phyloP scores from a whole-genome alignment of 2,329 filamentous ascomycete genomes.

The Xylariaceae sp. region DNA sequence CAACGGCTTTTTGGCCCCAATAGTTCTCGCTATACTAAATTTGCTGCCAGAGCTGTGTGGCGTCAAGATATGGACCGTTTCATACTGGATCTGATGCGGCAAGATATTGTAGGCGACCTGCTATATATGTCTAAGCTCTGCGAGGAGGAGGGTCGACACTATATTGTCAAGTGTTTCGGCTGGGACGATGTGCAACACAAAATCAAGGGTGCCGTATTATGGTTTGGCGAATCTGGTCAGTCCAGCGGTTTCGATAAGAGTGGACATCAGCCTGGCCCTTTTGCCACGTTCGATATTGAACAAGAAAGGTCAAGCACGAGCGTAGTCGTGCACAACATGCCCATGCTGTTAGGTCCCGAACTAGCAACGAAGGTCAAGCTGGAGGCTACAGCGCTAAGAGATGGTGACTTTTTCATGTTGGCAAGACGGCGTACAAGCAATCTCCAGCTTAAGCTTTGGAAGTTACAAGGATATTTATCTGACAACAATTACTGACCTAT shows the following conservation, averaged over 20 bases:
- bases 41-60: constrained; percentile 33
- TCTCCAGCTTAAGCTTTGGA: constrained; percentile 52
- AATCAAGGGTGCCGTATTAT: constrained; percentile 43
- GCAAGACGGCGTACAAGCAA: constrained; percentile 36
- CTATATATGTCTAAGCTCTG: constrained; percentile 32
- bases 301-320: constrained; percentile 29
- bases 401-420: constrained; percentile 40
- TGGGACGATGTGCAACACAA: constrained; percentile 39
- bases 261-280: constrained; percentile 27
- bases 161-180: constrained; percentile 36
- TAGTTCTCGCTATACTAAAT: constrained; percentile 9
- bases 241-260: not conserved
- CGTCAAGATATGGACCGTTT: constrained; percentile 53
- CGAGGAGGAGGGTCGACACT: constrained; percentile 26
- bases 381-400: constrained; percentile 29
- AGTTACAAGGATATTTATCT: constrained; percentile 50
- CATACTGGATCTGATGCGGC: constrained; percentile 47
- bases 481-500: constrained; percentile 9
- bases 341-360: constrained; percentile 45
- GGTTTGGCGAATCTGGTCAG: constrained; percentile 25
- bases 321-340: constrained; percentile 50
- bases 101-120: constrained; percentile 42
- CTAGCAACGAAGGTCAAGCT: constrained; percentile 35
- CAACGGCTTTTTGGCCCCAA: constrained; percentile 9
- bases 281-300: constrained; percentile 41